These are phyloP conservation scores for Diaporthe caulivora DNA, from an alignment of 2,329 filamentous ascomycete species.

Conservation along the genomic window DNA sequence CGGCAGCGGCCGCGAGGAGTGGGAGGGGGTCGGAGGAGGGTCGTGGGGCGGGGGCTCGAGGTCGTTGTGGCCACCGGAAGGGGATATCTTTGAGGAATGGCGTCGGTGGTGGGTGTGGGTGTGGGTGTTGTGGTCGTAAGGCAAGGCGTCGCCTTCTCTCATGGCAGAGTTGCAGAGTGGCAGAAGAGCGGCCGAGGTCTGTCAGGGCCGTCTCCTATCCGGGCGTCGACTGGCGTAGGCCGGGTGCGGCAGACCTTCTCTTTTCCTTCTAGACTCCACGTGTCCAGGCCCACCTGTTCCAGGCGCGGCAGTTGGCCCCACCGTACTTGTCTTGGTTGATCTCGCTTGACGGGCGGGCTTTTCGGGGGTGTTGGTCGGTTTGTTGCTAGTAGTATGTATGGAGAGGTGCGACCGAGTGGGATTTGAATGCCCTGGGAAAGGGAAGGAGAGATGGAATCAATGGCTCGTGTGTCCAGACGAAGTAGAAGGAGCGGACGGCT, in stretches of 20 bases:
- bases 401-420: not conserved
- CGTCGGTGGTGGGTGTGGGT: slow-evolving; percentile 24
- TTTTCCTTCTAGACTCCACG: slow-evolving; percentile 21
- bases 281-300: slow-evolving; percentile 21
- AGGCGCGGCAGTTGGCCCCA: slow-evolving; percentile 23
- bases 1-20: slow-evolving; percentile 25
- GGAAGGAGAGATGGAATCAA: not conserved
- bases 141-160: slow-evolving; percentile 24
- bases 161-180: not conserved
- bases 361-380: not conserved
- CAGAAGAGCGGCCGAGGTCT: not conserved
- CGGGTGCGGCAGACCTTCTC: slow-evolving; percentile 8
- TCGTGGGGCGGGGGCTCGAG: not conserved
- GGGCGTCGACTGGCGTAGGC: not conserved
- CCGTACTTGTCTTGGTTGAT: slow-evolving; percentile 12
- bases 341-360: slow-evolving; percentile 22
- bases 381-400: not conserved
- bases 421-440: not conserved
- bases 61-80: slow-evolving; percentile 23
- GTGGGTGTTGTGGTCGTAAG: slow-evolving; percentile 16
- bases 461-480: not conserved
- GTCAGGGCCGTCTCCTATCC: slow-evolving; percentile 22
- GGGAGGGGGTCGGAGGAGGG: not conserved
- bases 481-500: no score
- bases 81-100: slow-evolving; percentile 21